Evolutionary conservation across 192 early-diverging fungal species (phyloP), one percentile per base, ranked within the genome.

Genomic region (Mortierella claussenii): DNA sequence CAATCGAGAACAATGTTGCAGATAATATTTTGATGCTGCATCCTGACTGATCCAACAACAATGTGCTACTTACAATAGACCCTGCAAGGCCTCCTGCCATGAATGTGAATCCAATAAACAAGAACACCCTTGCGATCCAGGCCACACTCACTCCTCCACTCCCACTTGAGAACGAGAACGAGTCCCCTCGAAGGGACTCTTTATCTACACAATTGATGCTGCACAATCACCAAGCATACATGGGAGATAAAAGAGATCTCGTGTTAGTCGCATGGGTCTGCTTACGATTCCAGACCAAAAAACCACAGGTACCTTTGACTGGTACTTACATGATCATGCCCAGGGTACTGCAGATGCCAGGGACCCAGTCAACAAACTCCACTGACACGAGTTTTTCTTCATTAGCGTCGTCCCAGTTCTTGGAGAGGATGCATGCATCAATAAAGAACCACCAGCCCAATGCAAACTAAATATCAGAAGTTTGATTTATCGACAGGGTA

Each of bases 391-490:
- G 9, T 4, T 76, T 63, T 13, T 43, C 36, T 30, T 40, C 63
- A 21, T 66, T 47, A 5, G 49, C 32, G 49, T 42, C 20, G 43
- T 55, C 34, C 42, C 40, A 76, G 15, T 60, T 63, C 32, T 78
- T 54, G n/a, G 85, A 80, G 37, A 61, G 53, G 21, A 81, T 80
- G 23, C 84, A 78, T 20, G 85, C 83, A 55, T 88, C 87, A n/a
- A 88, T 80, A 67, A 88, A 88, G 28, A 83, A 80, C 87, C 87
- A 88, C 87, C 87, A 88, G 13, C 87, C 87, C 43, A 86, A 52
- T 3, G 85, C 87, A 65, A 88, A 81, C 87, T 88, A 63, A n/a
- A n/a, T n/a, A n/a, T n/a, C n/a, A n/a, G n/a, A n/a, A n/a, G n/a
- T n/a, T n/a, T n/a, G n/a, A n/a, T n/a, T n/a, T n/a, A n/a, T n/a